Conservation (phyloP, 176 grass and related monocot genomes). For the Oryza rufipogon region DNA sequence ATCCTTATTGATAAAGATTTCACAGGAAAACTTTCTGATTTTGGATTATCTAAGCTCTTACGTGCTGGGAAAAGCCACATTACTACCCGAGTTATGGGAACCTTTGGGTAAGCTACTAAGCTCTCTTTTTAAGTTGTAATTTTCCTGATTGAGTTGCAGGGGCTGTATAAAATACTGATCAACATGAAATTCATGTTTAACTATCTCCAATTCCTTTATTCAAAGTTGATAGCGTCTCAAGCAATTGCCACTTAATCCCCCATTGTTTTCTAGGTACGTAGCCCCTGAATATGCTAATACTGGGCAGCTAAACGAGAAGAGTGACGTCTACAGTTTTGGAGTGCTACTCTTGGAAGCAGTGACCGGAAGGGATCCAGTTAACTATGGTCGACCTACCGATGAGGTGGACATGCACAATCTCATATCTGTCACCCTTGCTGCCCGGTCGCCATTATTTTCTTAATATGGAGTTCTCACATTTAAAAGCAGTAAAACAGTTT, state of each 20-base stretch:
- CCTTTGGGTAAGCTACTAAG: not conserved
- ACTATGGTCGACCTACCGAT: not conserved
- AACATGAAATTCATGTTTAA: not conserved
- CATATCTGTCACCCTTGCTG: not conserved
- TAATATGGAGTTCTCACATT: too few species aligned
- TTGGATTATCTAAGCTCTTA: not conserved
- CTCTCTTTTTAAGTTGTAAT: not conserved
- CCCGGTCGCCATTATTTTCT: not conserved
- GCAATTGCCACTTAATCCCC: not conserved
- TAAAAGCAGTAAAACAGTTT: too few species aligned
- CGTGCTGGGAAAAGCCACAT: not conserved
- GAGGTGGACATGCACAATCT: not conserved
- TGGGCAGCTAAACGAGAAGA: not conserved
- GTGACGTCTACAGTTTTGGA: not conserved
- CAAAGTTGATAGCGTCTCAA: not conserved
- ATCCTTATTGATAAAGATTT: not conserved
- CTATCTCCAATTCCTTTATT: not conserved
- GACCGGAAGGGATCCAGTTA: not conserved
- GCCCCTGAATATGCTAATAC: not conserved
- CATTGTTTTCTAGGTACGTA: not conserved
- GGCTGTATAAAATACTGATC: not conserved
- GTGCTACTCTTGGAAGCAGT: not conserved
- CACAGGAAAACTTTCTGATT: not conserved
- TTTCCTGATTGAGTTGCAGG: not conserved
- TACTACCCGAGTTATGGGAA: not conserved